phyloP scores from a whole-genome alignment of 2,329 filamentous ascomycete species.

The Ramularia endophylla region DNA sequence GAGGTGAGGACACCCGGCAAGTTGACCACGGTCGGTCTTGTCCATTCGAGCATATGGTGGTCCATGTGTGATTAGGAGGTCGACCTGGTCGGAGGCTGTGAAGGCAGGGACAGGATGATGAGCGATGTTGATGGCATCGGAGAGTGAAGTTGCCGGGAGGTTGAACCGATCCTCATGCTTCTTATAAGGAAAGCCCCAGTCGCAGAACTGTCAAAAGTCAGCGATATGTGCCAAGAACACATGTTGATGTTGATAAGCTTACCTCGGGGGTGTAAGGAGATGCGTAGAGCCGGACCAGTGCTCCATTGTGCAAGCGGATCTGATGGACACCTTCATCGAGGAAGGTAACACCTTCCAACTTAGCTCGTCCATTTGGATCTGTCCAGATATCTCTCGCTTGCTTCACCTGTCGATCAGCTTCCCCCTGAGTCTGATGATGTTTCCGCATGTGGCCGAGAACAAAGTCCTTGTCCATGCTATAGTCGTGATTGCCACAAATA shows the following conservation, averaged over 20 bases:
- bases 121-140: too few species aligned
- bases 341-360: conserved; percentile 43
- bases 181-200: conserved; percentile 47
- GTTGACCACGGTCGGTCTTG: conserved; percentile 18
- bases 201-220: background rate
- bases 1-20: conserved; percentile 40
- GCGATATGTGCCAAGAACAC: too few species aligned
- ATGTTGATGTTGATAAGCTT: too few species aligned
- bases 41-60: conserved; percentile 31
- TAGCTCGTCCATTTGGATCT: conserved; percentile 22
- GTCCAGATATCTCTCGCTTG: conserved; percentile 3
- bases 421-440: conserved; percentile 1
- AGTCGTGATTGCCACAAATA: conserved; percentile 36
- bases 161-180: conserved; percentile 39
- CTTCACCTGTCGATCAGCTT: conserved; percentile 11
- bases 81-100: conserved; percentile 5
- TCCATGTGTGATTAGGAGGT: conserved; percentile 38
- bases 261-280: conserved; percentile 47
- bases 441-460: conserved; percentile 5
- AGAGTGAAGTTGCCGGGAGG: conserved; percentile 12
- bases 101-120: too few species aligned
- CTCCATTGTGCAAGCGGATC: conserved; percentile 45
- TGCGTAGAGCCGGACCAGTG: conserved; percentile 46
- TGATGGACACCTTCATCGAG: conserved; percentile 47
- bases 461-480: conserved; percentile 20